A percentile compares a stretch with the other conserved stretches of the same genome.
Evolutionary conservation across 2,329 filamentous ascomycete species (phyloP).

Genomic region (Epicoccum sorghinum): DNA sequence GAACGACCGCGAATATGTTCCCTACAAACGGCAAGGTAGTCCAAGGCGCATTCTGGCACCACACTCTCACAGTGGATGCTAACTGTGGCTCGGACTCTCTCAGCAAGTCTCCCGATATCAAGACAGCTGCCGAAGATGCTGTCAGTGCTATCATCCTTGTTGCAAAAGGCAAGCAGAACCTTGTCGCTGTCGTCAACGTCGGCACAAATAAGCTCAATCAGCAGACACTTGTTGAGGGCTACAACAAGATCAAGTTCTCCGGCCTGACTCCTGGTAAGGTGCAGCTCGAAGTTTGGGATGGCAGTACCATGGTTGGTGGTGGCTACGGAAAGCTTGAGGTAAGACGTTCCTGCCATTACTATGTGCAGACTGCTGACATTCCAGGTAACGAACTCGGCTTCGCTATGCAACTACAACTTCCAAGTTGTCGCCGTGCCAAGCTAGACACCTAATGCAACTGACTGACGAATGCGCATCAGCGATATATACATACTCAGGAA

Average conservation of each 20-base stretch:
- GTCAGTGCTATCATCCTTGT: constrained; percentile 21
- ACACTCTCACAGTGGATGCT: constrained; percentile 35
- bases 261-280: constrained; percentile 30
- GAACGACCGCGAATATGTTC: constrained; percentile 26
- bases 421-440: too few relatives aligned
- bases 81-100: constrained; percentile 43
- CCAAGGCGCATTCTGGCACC: constrained; percentile 28
- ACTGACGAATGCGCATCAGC: too few relatives aligned
- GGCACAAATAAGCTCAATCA: constrained; percentile 24
- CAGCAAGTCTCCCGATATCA: constrained; percentile 33
- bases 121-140: constrained; percentile 15
- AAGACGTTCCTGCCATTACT: background rate
- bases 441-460: too few relatives aligned
- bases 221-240: constrained; percentile 18
- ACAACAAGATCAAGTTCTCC: constrained; percentile 30
- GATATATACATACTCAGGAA: too few relatives aligned
- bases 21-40: constrained; percentile 22
- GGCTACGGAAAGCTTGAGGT: constrained; percentile 18
- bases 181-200: constrained; percentile 32
- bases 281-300: constrained; percentile 23
- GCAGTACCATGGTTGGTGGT: constrained; percentile 13
- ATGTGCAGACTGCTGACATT: too few relatives aligned
- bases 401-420: too few relatives aligned
- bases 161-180: constrained; percentile 18
- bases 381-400: too few relatives aligned